Evolutionary conservation across 352 stramenopile genomes (phyloP), one percentile per base, ranked within the genome.

Genomic region (Globisporangium cystogenes): DNA sequence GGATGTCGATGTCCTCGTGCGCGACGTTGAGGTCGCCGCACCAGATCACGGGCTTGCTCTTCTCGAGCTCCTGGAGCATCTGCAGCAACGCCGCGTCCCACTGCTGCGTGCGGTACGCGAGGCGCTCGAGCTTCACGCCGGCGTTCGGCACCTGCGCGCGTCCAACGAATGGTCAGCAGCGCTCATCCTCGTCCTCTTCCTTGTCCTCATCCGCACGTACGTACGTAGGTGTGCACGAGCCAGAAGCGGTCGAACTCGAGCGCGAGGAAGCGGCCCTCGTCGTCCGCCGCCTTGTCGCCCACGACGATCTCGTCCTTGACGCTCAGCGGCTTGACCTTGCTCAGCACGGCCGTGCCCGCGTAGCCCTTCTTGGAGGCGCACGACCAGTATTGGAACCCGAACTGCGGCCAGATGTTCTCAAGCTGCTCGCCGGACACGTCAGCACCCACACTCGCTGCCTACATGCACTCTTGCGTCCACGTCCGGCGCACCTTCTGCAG

Each of bases 1-100:
- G 83, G 51, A 94, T 94, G 60, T 94, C 83, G 45, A 94, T 92
- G 52, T 94, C 83, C 65, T 94, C 59, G 69, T 94, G 76, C 27
- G 83, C 83, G 49, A 94, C 83, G 59, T 94, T 94, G 47, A 94
- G 54, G 53, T 94, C 83, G 21, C 83, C 83, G 53, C 83, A 92
- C 81, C 79, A 92, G n/a, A 94, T 61, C 48, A 92, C 81, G 18
- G 76, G 76, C 53, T 94, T 94, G 48, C 60, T 67, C 55, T 82
- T 65, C 58, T 90, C 78, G 39, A 94, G 79, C 35, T 81, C 63
- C 45, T 86, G 68, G 35, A 94, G 70, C 63, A 86, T 79, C 12
- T 54, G 55, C 44, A 87, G 62, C 53, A 94, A 74, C n/a, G 80
- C 75, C 56, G 71, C 68, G 54, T 94, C 83, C 83, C 83, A 94